These are phyloP conservation scores for Pseudopithomyces maydicus DNA, from an alignment of 2,329 filamentous ascomycete genomes.

Conservation along the genomic window DNA sequence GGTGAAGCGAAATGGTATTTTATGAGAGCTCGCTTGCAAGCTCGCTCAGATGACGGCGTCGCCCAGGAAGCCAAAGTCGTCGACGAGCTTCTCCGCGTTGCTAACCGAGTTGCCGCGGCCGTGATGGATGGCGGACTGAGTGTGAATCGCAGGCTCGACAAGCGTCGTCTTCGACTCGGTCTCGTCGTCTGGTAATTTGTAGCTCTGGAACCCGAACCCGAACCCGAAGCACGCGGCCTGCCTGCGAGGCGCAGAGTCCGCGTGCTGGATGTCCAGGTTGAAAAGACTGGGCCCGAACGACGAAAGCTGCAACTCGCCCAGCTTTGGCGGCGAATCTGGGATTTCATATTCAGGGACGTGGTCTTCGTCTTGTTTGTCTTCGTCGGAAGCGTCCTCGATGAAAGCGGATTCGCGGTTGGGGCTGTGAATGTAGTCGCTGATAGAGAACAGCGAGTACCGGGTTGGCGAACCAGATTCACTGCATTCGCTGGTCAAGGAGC, in stretches of 20 bases:
- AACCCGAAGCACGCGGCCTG: slow-evolving; percentile 39
- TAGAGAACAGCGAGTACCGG: slow-evolving; percentile 27
- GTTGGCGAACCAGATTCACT: slow-evolving; percentile 30
- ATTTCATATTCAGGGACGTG: slow-evolving; percentile 7
- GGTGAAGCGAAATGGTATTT: not conserved
- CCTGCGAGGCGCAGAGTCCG: slow-evolving; percentile 29
- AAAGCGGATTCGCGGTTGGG: slow-evolving; percentile 3
- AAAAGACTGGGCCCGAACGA: slow-evolving; percentile 37
- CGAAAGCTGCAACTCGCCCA: slow-evolving; percentile 31
- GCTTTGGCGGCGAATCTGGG: slow-evolving; percentile 26
- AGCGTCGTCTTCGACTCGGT: slow-evolving; percentile 32
- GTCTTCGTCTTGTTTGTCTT: not conserved
- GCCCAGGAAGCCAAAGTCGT: slow-evolving; percentile 41
- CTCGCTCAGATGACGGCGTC: slow-evolving; percentile 31
- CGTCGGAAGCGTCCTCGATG: slow-evolving; percentile 11
- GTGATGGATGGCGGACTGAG: slow-evolving; percentile 17
- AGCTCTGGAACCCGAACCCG: slow-evolving; percentile 42
- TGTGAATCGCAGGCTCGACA: slow-evolving; percentile 18
- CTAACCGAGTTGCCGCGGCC: slow-evolving; percentile 28
- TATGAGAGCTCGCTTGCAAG: too few species aligned
- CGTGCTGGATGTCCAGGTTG: slow-evolving; percentile 28
- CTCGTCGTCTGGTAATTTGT: slow-evolving; percentile 38
- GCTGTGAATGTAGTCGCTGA: slow-evolving; percentile 7
- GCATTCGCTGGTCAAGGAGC: slow-evolving; percentile 37
- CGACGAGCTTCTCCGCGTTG: slow-evolving; percentile 31